A percentile compares a stretch with the other conserved stretches of the same genome.
Evolutionary conservation across 352 stramenopile species (phyloP).

Genomic region (Nothophytophthora sp.): DNA sequence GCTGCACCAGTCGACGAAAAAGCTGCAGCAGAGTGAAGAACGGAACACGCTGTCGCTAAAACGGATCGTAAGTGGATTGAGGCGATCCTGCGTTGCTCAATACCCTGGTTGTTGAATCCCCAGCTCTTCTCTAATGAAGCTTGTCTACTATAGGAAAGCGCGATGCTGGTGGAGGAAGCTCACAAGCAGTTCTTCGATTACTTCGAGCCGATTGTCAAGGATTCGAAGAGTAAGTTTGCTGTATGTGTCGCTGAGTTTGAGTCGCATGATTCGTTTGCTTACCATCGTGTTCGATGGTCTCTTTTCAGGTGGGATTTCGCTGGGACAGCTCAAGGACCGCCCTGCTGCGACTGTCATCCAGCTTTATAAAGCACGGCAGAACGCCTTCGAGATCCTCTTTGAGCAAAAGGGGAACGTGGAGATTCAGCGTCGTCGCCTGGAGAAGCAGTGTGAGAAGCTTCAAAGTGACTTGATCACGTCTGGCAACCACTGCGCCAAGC

Average conservation of each 20-base stretch:
- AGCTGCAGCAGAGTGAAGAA: slow-evolving; percentile 58
- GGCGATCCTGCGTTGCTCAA: neutral
- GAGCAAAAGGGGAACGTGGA: slow-evolving; percentile 57
- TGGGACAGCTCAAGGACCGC: slow-evolving; percentile 44
- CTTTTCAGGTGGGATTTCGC: slow-evolving; percentile 37
- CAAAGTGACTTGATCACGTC: slow-evolving; percentile 46
- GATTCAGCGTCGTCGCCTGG: slow-evolving; percentile 45
- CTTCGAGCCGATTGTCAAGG: slow-evolving; percentile 50
- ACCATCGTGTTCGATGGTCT: neutral
- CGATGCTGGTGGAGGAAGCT: slow-evolving; percentile 38
- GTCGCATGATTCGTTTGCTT: slow-evolving; percentile 9
- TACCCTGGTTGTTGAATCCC: no score
- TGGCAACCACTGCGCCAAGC: slow-evolving; percentile 44
- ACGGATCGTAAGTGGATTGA: slow-evolving; percentile 43
- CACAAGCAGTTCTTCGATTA: slow-evolving; percentile 50
- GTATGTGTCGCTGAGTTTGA: no score
- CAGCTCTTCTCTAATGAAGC: neutral
- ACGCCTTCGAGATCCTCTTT: slow-evolving; percentile 60
- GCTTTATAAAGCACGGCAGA: slow-evolving; percentile 56
- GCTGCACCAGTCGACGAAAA: slow-evolving; percentile 50
- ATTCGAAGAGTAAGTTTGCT: slow-evolving; percentile 43
- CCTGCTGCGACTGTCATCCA: slow-evolving; percentile 50
- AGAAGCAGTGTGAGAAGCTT: slow-evolving; percentile 54
- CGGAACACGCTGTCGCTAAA: slow-evolving; percentile 41
- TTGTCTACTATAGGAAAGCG: slow-evolving; percentile 38